Evolutionary conservation across 2,329 filamentous ascomycete species (phyloP).

Genomic region (Iodosphaeria phyllophila): DNA sequence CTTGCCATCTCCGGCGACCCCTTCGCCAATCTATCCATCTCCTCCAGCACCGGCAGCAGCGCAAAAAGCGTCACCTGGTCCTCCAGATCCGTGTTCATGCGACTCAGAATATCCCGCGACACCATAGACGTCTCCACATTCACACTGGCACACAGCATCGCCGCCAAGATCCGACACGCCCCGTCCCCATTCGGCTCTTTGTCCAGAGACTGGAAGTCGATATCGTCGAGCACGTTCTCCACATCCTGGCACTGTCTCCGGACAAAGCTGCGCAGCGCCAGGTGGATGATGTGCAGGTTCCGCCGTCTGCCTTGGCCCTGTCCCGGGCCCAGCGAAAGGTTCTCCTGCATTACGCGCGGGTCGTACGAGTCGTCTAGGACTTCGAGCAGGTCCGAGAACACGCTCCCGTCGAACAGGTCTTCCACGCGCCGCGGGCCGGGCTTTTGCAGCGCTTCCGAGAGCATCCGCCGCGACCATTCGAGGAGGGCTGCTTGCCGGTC

Average conservation of each 20-base stretch:
- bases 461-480: conserved; percentile 10
- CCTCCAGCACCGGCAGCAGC: no score
- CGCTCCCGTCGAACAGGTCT: conserved; percentile 31
- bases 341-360: conserved; percentile 30
- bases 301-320: conserved; percentile 21
- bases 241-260: conserved; percentile 31
- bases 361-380: conserved; percentile 39
- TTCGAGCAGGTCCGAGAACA: conserved; percentile 35
- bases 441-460: conserved; percentile 7
- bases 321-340: conserved; percentile 15
- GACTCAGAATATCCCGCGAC: conserved; percentile 24
- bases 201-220: conserved; percentile 38
- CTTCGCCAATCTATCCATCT: no score
- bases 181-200: conserved; percentile 35
- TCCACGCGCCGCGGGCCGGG: conserved; percentile 26
- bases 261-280: conserved; percentile 35
- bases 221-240: conserved; percentile 29
- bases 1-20: no score
- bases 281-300: conserved; percentile 34
- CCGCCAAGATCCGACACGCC: conserved; percentile 39
- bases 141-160: conserved; percentile 44
- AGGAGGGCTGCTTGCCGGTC: conserved; percentile 4
- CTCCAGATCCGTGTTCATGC: conserved; percentile 22
- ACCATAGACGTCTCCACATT: conserved; percentile 37
- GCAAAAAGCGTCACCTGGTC: conserved; percentile 12